phyloP scores from a whole-genome alignment of 176 grass and related monocot genomes.

The Echinochloa phyllopogon region DNA sequence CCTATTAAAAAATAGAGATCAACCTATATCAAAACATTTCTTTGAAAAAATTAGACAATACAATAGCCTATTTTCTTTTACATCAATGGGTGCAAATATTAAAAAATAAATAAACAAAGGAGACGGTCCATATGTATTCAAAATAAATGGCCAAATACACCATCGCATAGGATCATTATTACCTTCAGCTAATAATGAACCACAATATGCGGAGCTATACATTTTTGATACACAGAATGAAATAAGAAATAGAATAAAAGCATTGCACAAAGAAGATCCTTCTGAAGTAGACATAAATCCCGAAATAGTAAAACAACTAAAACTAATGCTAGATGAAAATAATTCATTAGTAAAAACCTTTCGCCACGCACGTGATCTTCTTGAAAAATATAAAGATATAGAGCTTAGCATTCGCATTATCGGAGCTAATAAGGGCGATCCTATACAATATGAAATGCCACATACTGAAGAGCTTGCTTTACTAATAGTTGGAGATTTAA shows the following conservation, averaged over 20 bases:
- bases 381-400: not conserved
- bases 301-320: not conserved
- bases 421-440: not conserved
- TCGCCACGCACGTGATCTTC: not conserved
- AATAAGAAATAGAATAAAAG: not conserved
- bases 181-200: not conserved
- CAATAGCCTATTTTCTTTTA: too few species aligned
- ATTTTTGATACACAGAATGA: constrained; percentile 1
- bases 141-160: too few species aligned
- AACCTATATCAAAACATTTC: too few species aligned
- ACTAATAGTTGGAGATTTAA: not conserved
- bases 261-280: not conserved
- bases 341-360: not conserved
- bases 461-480: not conserved
- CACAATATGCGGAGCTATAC: not conserved
- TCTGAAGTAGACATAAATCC: not conserved
- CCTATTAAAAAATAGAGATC: too few species aligned
- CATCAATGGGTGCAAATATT: too few species aligned
- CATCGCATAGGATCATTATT: not conserved
- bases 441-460: not conserved
- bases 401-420: not conserved
- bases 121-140: too few species aligned
- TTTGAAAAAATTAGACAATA: too few species aligned
- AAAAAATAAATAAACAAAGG: too few species aligned
- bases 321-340: not conserved